Base-by-base conservation (phyloP, 2,329 filamentous ascomycete genomes). In the Arthrobotrys megalospora region DNA sequence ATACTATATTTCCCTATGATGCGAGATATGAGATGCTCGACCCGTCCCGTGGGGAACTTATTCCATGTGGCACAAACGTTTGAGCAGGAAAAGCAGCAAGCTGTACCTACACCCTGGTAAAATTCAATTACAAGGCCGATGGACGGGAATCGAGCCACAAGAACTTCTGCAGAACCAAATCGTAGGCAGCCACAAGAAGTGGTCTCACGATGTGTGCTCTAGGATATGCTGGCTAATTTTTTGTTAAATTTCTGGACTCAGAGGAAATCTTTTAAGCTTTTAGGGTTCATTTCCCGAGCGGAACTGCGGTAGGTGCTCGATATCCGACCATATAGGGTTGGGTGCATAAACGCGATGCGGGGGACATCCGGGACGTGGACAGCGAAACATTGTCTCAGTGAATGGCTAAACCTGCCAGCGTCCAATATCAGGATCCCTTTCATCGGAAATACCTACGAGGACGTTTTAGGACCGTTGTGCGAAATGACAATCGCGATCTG, bases 51-150 rank as follows among this genome's bases (percentile, higher is more conserved):
- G 69, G 60, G 60, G 60, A 73, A 73, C 47, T 58, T 65, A 73
- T 73, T 73, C 69, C 69, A 73, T 73, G 69, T 73, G 69, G 69
- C 69, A 73, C 69, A 60, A 73, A 73, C 60, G 60, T 65, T 52
- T n/a, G n/a, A 65, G 14, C 10, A 24, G 19, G 34, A 71, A 71
- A 71, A 64, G 58, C 19, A 65, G 43, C 0, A 16, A 58, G 8
- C 52, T 41, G 50, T 28, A 60, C 36, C 34, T 60, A 10, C 24
- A 67, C 50, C 66, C 66, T 50, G 53, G 66, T 62, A 69, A 60
- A 65, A 69, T 41, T 63, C 45, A 53, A 70, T 70, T 58, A 10
- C 28, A 53, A 50, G 21, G 41, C 24, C 16, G 21, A 58, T 41
- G 32, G 47, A 60, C 14, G 6, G 64, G 64, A 52, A 34, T 69